These are phyloP conservation scores for Neostapfia colusana DNA, from an alignment of 176 grass and related monocot species.

Conservation along the genomic window DNA sequence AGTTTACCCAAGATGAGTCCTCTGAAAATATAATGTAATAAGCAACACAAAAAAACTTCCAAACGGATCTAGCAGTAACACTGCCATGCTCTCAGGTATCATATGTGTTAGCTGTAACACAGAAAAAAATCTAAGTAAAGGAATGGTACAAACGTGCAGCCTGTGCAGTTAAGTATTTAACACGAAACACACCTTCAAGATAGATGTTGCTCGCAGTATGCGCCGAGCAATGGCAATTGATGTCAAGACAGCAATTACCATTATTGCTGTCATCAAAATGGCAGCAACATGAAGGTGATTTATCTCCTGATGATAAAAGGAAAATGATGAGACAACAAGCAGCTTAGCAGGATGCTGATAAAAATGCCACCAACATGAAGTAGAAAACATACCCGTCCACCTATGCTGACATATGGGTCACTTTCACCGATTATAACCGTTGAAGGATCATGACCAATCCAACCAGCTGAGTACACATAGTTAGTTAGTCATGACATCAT, in stretches of 20 bases:
- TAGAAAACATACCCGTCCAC: constrained; percentile 62
- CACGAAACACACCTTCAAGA: constrained; percentile 68
- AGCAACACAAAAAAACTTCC: not conserved
- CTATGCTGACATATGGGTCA: constrained; percentile 84
- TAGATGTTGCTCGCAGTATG: constrained; percentile 76
- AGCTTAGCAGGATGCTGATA: constrained; percentile 16
- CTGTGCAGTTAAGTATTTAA: constrained; percentile 21
- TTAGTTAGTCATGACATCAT: constrained; percentile 20
- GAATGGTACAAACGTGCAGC: constrained; percentile 9
- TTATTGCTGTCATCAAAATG: constrained; percentile 81
- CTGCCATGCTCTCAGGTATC: not conserved
- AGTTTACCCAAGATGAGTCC: constrained; percentile 25
- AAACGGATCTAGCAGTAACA: not conserved
- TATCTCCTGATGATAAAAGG: constrained; percentile 61
- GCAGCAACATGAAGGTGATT: constrained; percentile 73
- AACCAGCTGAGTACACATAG: constrained; percentile 74
- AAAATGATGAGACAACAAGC: constrained; percentile 25
- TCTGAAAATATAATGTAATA: constrained; percentile 29
- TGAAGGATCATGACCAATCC: constrained; percentile 87
- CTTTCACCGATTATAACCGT: constrained; percentile 84
- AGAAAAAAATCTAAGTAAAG: not conserved
- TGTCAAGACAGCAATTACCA: constrained; percentile 76
- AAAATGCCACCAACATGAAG: constrained; percentile 25
- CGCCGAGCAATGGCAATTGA: constrained; percentile 86
- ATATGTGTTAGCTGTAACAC: not conserved